These are phyloP conservation scores for Nakazawaea holstii DNA, from an alignment of 805 yeast genomes.

Conservation along the genomic window DNA sequence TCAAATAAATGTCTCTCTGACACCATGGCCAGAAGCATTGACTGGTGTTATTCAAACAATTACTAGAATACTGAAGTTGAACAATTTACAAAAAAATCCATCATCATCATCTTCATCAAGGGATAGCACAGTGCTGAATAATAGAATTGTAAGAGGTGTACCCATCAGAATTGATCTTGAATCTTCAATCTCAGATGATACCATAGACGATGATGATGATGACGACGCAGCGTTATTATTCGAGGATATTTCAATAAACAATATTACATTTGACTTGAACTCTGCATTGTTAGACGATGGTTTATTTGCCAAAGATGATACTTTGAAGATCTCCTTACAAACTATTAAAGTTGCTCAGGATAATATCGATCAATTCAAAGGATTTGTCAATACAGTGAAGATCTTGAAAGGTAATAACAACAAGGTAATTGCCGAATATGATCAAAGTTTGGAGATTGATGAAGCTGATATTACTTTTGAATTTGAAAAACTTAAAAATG, in stretches of 20 bases:
- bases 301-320: constrained; percentile 29
- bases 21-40: constrained; percentile 36
- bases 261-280: constrained; percentile 36
- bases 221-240: constrained; percentile 22
- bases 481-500: constrained; percentile 19
- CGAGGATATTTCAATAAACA: constrained; percentile 31
- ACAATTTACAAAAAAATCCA: constrained; percentile 26
- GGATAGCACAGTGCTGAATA: not conserved
- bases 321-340: constrained; percentile 21
- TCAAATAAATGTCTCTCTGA: constrained; percentile 34
- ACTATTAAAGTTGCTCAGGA: constrained; percentile 38
- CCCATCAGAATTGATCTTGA: constrained; percentile 7
- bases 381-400: constrained; percentile 37
- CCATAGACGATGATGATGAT: constrained; percentile 13
- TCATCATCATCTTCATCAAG: not conserved
- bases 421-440: constrained; percentile 23
- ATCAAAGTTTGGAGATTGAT: constrained; percentile 8
- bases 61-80: constrained; percentile 29
- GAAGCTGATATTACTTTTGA: constrained; percentile 54
- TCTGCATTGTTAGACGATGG: constrained; percentile 41
- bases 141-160: not conserved
- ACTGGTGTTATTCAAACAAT: constrained; percentile 32
- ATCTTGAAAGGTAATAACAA: constrained; percentile 19
- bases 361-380: constrained; percentile 36
- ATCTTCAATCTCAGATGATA: not conserved